Evolutionary conservation across 2,329 filamentous ascomycete genomes (phyloP), one percentile per base, ranked within the genome.

Genomic region (Clonostachys rhizophaga): DNA sequence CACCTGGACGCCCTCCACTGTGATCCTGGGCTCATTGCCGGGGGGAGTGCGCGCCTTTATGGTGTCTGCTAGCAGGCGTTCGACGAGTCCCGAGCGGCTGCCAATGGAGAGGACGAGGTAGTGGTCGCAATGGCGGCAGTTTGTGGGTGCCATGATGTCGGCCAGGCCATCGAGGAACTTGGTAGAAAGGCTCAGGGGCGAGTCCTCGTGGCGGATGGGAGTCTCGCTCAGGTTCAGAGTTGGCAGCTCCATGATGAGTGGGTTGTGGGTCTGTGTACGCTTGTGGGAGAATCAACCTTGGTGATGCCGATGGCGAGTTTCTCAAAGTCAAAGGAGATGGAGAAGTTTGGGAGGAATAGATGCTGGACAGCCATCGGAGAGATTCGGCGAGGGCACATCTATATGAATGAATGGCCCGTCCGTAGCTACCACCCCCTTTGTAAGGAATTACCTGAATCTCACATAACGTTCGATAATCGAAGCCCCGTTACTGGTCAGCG

Each of bases 51-150:
- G 43, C 6, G 48, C 46, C 20, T 54, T 43, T 10, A 49, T 14
- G 14, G 53, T 46, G 10, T 41, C 30, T 2, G 59, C 47, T 3
- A 62, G 44, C 3, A 63, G 48, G 5, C 56, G 53, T 36, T 64
- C 61, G 2, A 64, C 50, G 7, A 64, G 47, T 4, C 61, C 61
- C 2, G 58, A 57, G 20, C 61, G 61, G 35, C 61, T 64, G 30
- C 61, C 61, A 7, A 64, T 52, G 9, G 61, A 64, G 18, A 64
- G 54, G 0, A 60, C 47, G 24, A 30, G 24, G 4, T 30, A 30
- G 24, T 30, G 24, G 8, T 30, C 24, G 24, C 24, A 9, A 10
- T 30, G 24, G 24, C 24, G 24, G 24, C 24, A 30, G 43, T 16
- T 44, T 24, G 46, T 17, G 24, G 34, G 10, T 40, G 48, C 40